Evolutionary conservation across 768 basidiomycete genomes (phyloP).

Genomic region (Amanita molliuscula): DNA sequence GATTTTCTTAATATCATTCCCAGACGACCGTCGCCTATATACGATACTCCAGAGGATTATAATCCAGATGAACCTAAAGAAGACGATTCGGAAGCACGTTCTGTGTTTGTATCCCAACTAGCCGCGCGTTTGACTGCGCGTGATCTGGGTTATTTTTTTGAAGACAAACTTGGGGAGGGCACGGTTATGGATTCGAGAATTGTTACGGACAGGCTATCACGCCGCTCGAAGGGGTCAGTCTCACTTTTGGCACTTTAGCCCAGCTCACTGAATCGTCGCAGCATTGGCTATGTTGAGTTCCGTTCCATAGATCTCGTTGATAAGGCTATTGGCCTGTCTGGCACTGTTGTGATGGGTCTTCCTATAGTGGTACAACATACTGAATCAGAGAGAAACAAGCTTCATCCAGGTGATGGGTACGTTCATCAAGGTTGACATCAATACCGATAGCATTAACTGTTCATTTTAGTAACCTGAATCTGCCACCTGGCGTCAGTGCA

Average conservation of each 20-base stretch:
- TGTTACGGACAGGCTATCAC: constrained; percentile 89
- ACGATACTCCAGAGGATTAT: constrained; percentile 64
- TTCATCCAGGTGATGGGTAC: constrained; percentile 83
- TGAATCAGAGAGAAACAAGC: constrained; percentile 89
- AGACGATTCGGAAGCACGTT: constrained; percentile 96
- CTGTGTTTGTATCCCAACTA: constrained; percentile 97
- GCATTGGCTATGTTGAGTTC: constrained; percentile 98
- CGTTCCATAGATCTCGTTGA: constrained; percentile 83
- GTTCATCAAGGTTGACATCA: constrained; percentile 14
- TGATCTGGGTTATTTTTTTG: constrained; percentile 98
- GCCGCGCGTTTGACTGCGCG: constrained; percentile 93
- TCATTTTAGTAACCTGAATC: constrained; percentile 54
- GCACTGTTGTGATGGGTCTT: constrained; percentile 96
- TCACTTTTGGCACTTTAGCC: not conserved
- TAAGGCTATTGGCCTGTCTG: constrained; percentile 81
- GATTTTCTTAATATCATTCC: constrained; percentile 6
- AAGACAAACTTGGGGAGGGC: constrained; percentile 90
- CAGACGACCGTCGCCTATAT: constrained; percentile 64
- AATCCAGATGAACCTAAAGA: constrained; percentile 86
- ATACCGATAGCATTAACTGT: constrained; percentile 9
- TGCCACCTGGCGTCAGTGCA: constrained; percentile 77
- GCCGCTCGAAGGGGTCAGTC: constrained; percentile 93
- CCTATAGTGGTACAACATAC: constrained; percentile 96
- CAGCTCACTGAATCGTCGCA: constrained; percentile 20
- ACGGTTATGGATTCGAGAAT: constrained; percentile 94